Evolutionary conservation across 352 stramenopile species (phyloP), one percentile per base, ranked within the genome.

Genomic region (Globisporangium polare): DNA sequence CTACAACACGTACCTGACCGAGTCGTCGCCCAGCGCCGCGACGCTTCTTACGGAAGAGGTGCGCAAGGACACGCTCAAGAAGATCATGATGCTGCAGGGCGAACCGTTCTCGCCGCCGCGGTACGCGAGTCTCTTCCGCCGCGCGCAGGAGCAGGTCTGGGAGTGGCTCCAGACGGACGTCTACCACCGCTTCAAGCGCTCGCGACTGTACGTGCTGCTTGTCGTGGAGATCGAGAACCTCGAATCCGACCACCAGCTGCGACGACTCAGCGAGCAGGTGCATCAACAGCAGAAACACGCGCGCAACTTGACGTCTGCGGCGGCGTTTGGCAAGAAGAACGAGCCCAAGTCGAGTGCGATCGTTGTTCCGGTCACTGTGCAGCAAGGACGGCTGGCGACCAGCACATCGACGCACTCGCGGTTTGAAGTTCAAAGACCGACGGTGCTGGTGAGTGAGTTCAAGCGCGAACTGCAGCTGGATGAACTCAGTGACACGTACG

Each of bases 151-250:
- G 37, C 73, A 75, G 33, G 79, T 92, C 53, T 88, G 77, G 77
- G 63, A 82, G 51, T 92, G 83, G 83, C 71, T 92, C 42, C 72
- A 85, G 50, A 71, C 69, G 1, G 72, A 78, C 10, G 68, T 90
- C n/a, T 88, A 90, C 46, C 69, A 75, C 3, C 73, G 72, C 13
- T 92, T 90, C 62, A 72, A 81, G 22, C 53, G 53, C n/a, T 90
- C 83, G 2, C 73, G 63, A 49, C 54, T 85, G 18, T 92, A 89
- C 67, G 81, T 92, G 24, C 70, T 77, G 57, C 70, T 87, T 2
- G 71, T 92, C 2, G 79, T 90, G 33, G 83, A 92, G 68, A 79
- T 74, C 1, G 83, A 90, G 51, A 78, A 88, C 58, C 63, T 92
- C 7, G 79, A 89, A 62, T 75, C 75, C 0, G 80, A 92, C 37